Base-by-base conservation (phyloP, 495 filamentous ascomycete genomes). In the Annulohypoxylon nitens region DNA sequence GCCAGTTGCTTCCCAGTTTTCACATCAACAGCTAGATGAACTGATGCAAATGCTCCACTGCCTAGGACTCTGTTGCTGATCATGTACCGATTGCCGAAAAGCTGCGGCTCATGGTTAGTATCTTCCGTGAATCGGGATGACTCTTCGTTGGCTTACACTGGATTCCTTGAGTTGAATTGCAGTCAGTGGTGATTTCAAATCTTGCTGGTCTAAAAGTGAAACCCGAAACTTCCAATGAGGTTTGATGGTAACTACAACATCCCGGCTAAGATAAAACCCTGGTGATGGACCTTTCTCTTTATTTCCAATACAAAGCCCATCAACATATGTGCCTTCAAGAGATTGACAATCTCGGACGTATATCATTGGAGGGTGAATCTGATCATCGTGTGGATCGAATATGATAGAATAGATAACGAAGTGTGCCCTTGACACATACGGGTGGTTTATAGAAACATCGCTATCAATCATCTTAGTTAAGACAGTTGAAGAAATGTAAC, bases 11-110 rank as follows among this genome's bases (percentile, higher is more conserved):
- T 82, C 37, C 88, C 87, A 20, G 90, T 93, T 61, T 81, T 71
- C 20, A 78, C 83, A 73, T 97, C 92, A 41, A 84, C 87, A 50
- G 93, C 93, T 67, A 96, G 85, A 79, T 94, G 94, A 43, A 98
- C 91, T 83, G 90, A 88, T 54, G 93, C 93, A 80, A 93, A 94
- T 2, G 90, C 91, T 47, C 95, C 95, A 83, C 93, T 88, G 70
- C 97, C 97, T 74, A 98, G 88, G 37, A 90, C 79, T 30, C 87
- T 83, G 50, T 82, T 74, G 0, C 82, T 86, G 48, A 92, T 76
- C 2, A 78, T 62, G 65, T 86, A 91, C 18, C 79, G 67, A 53
- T 86, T 61, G 8, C 74, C 53, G 59, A 91, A 87, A 47, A 77
- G 43, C 88, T 90, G 25, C 30, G 9, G 16, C n/a, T 11, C 14